These are phyloP conservation scores for Blepharisma stoltei DNA, from an alignment of 73 alveolate species.

Conservation along the genomic window DNA sequence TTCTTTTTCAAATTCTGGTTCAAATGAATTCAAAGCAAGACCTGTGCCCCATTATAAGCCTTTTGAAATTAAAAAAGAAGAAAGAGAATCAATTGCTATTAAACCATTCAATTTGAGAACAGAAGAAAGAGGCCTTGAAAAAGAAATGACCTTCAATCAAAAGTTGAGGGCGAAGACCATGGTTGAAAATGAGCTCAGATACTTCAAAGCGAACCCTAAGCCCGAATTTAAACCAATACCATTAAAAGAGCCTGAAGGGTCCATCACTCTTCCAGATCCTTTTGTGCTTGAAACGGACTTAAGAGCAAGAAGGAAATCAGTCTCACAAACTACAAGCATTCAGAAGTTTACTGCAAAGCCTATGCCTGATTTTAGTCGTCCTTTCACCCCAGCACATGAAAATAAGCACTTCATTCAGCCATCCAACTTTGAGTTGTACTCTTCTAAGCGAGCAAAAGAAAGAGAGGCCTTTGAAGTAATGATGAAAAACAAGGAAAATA, in stretches of 20 bases:
- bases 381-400: not conserved
- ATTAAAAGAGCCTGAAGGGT: not conserved
- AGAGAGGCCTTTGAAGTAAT: not conserved
- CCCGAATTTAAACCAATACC: not conserved
- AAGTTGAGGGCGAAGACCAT: too few species aligned
- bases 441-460: slow-evolving; percentile 9
- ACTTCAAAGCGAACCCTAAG: not conserved
- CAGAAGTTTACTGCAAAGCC: slow-evolving; percentile 14
- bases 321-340: not conserved
- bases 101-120: not conserved
- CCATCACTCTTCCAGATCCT: not conserved
- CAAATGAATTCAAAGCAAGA: not conserved
- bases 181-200: too few species aligned
- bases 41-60: not conserved
- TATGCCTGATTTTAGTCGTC: not conserved
- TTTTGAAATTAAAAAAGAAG: not conserved
- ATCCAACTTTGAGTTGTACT: not conserved
- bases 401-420: not conserved
- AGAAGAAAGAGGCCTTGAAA: too few species aligned
- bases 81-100: not conserved
- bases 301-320: not conserved
- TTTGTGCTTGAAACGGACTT: not conserved
- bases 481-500: slow-evolving; percentile 11
- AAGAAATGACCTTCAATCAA: too few species aligned
- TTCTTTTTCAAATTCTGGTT: not conserved